Evolutionary conservation across 176 grass and related monocot species (phyloP).

Genomic region (Thinopyrum elongatum): DNA sequence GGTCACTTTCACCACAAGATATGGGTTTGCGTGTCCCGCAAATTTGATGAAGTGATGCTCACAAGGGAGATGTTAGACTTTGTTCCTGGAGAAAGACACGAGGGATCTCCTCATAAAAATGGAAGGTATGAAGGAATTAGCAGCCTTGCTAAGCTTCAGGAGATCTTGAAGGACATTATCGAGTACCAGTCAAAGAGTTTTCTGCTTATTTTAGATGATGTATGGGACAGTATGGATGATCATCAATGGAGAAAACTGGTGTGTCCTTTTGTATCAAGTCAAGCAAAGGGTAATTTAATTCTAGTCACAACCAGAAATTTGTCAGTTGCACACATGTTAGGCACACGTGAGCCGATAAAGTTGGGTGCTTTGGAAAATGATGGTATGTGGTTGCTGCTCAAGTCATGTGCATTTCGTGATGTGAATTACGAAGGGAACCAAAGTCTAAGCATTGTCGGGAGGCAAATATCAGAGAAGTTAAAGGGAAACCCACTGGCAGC

Average conservation of each 20-base stretch:
- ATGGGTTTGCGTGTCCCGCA: not conserved
- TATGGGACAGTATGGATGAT: not conserved
- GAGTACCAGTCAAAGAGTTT: not conserved
- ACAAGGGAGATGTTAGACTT: not conserved
- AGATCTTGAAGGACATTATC: not conserved
- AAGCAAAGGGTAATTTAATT: not conserved
- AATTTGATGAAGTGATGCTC: not conserved
- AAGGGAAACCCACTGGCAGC: slow-evolving; percentile 34
- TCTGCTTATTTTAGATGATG: slow-evolving; percentile 27
- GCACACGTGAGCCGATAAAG: not conserved
- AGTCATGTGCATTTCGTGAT: slow-evolving; percentile 31
- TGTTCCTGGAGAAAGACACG: not conserved
- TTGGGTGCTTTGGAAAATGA: not conserved
- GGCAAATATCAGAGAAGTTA: not conserved
- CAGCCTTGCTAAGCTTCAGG: not conserved
- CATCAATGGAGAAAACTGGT: not conserved
- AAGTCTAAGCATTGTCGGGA: not conserved
- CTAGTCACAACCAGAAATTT: slow-evolving; percentile 25
- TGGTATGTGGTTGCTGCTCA: not conserved
- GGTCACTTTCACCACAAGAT: not conserved
- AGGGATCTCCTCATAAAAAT: not conserved
- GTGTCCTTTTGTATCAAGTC: not conserved
- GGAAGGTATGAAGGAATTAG: not conserved
- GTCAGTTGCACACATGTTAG: not conserved
- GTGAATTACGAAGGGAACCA: not conserved